Evolutionary conservation across 169 alveolate species (phyloP).

Genomic region (Eimeria brunetti): DNA sequence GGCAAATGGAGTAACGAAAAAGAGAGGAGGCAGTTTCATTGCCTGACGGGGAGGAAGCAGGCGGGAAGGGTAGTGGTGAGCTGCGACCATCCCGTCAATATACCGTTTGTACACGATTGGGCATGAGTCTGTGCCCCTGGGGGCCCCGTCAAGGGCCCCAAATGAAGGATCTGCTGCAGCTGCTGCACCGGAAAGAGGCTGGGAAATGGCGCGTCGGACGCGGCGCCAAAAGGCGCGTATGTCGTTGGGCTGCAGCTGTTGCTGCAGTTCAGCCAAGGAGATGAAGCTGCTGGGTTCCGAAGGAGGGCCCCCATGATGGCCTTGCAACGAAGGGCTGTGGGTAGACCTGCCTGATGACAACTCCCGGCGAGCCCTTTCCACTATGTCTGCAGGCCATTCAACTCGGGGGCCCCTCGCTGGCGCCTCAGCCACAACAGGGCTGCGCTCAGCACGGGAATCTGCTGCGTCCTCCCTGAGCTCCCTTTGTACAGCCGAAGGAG

Average conservation of each 20-base stretch:
- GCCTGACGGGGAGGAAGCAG: conserved; percentile 60
- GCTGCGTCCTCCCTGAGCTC: background rate
- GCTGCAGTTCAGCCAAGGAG: conserved; percentile 7
- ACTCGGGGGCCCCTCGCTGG: background rate
- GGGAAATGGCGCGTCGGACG: conserved; percentile 7
- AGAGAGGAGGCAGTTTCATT: conserved; percentile 34
- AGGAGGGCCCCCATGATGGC: background rate
- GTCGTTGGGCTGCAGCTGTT: conserved; percentile 15
- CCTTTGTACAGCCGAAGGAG: background rate
- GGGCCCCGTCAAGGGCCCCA: conserved; percentile 25
- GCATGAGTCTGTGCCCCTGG: conserved; percentile 3
- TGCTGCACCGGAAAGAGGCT: conserved; percentile 28
- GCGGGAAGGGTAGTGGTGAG: conserved; percentile 79
- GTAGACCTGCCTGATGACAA: background rate
- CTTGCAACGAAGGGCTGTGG: background rate
- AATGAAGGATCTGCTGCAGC: background rate
- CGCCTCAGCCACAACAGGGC: background rate
- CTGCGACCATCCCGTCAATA: conserved; percentile 74
- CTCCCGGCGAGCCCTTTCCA: conserved; percentile 45
- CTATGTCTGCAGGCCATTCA: conserved; percentile 51
- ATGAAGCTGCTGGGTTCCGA: background rate
- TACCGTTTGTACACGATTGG: conserved; percentile 62
- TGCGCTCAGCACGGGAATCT: background rate
- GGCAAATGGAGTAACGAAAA: conserved; percentile 68
- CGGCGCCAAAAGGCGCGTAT: conserved; percentile 36